Conservation (phyloP, 257 asterid genomes). For the Solanum rostratum region DNA sequence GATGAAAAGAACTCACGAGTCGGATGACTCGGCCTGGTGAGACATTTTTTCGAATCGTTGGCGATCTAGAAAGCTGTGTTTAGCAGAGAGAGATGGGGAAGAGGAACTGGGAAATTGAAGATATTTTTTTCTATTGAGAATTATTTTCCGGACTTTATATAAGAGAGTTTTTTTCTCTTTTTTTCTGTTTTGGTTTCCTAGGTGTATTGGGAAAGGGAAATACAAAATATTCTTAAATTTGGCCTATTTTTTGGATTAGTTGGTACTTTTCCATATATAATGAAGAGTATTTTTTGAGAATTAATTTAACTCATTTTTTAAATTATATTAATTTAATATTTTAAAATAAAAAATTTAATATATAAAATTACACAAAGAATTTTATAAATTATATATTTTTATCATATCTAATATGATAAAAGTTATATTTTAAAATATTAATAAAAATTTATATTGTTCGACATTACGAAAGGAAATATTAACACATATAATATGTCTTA, state of each 20-base stretch:
- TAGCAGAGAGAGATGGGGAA: background rate
- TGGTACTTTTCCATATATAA: too few species aligned
- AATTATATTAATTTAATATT: too few species aligned
- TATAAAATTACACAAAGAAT: too few species aligned
- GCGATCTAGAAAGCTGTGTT: background rate
- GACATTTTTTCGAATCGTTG: slow-evolving; percentile 25
- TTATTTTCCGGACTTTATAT: background rate
- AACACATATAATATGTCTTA: too few species aligned
- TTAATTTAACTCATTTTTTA: too few species aligned
- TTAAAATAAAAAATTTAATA: too few species aligned
- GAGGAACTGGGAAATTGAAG: background rate
- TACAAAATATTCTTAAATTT: background rate
- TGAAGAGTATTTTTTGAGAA: too few species aligned
- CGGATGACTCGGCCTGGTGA: slow-evolving; percentile 66
- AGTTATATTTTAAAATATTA: too few species aligned
- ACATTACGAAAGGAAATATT: too few species aligned
- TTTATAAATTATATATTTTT: too few species aligned
- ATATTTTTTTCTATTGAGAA: background rate
- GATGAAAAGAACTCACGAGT: slow-evolving; percentile 36
- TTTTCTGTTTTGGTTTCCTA: background rate
- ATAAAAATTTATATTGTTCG: too few species aligned
- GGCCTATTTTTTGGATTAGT: background rate
- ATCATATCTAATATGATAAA: too few species aligned
- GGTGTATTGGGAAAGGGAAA: background rate
- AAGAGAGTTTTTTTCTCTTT: background rate